phyloP scores from a whole-genome alignment of 2,329 filamentous ascomycete genomes.

The Colletotrichum theobromicola region DNA sequence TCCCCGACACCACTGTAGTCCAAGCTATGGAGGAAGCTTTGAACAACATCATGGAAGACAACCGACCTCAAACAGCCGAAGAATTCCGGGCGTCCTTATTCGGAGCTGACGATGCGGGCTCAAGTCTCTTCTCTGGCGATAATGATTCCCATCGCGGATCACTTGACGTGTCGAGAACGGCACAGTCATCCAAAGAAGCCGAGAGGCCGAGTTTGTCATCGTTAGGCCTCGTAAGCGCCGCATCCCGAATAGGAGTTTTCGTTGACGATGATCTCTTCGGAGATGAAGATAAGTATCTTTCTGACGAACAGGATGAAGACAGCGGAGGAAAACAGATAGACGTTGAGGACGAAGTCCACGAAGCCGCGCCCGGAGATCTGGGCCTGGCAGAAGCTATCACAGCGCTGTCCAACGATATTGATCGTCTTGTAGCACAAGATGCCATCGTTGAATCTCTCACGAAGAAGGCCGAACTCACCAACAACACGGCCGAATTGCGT shows the following conservation, averaged over 20 bases:
- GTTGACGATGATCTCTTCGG: slow-evolving; percentile 91
- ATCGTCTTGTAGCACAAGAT: slow-evolving; percentile 86
- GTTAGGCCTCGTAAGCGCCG: slow-evolving; percentile 85
- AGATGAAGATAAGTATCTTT: slow-evolving; percentile 83
- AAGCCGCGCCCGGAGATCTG: slow-evolving; percentile 92
- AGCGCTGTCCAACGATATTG: slow-evolving; percentile 86
- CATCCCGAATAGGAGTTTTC: slow-evolving; percentile 90
- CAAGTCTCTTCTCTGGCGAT: slow-evolving; percentile 59
- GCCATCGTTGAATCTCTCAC: slow-evolving; percentile 90
- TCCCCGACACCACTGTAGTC: slow-evolving; percentile 80
- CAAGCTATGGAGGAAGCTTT: slow-evolving; percentile 92
- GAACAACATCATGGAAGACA: slow-evolving; percentile 87
- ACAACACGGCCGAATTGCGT: slow-evolving; percentile 91
- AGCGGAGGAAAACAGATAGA: slow-evolving; percentile 61
- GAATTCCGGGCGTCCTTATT: slow-evolving; percentile 73
- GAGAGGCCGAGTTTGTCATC: slow-evolving; percentile 89
- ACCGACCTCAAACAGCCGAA: slow-evolving; percentile 64
- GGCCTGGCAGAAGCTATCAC: slow-evolving; percentile 93
- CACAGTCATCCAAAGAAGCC: slow-evolving; percentile 44
- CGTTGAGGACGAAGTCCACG: slow-evolving; percentile 83
- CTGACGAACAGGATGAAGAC: slow-evolving; percentile 83
- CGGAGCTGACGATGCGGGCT: slow-evolving; percentile 54
- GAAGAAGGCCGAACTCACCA: slow-evolving; percentile 93
- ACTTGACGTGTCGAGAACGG: slow-evolving; percentile 53
- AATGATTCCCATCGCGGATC: slow-evolving; percentile 67